Conservation (phyloP, 2,329 filamentous ascomycete genomes). For the Colletotrichum sojae region DNA sequence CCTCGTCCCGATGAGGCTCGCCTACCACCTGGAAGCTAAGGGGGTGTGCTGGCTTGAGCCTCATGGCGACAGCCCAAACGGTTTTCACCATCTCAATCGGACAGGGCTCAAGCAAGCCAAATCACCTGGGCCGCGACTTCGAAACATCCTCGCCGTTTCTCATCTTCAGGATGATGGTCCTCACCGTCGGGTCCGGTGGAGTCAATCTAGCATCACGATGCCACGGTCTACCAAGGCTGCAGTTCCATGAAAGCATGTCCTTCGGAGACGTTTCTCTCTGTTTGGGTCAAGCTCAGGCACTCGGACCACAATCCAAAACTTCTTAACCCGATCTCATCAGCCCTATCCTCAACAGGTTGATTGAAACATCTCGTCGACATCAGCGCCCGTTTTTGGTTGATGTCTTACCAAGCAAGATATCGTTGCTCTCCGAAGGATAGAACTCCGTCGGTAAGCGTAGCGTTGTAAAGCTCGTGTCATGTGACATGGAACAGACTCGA, state of each 20-base stretch:
- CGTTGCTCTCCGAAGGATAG: background rate
- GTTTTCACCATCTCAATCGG: slow-evolving; percentile 4
- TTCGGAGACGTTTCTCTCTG: background rate
- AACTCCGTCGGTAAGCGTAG: background rate
- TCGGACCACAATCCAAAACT: slow-evolving; percentile 4
- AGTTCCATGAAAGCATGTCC: background rate
- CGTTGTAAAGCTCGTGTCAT: background rate
- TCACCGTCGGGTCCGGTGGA: slow-evolving; percentile 1
- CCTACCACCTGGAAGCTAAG: slow-evolving; percentile 15
- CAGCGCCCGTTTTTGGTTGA: background rate
- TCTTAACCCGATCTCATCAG: background rate
- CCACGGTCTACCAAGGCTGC: background rate
- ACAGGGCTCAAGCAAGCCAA: slow-evolving; percentile 27
- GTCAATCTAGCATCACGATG: slow-evolving; percentile 3
- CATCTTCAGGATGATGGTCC: background rate
- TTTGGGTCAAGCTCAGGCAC: background rate
- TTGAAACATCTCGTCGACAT: slow-evolving; percentile 13
- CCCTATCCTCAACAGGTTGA: background rate
- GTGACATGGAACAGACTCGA: slow-evolving; percentile 7
- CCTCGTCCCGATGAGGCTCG: slow-evolving; percentile 1
- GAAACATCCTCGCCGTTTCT: slow-evolving; percentile 15
- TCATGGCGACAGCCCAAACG: slow-evolving; percentile 4
- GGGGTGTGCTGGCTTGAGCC: background rate
- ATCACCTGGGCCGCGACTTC: background rate
- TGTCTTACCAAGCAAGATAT: background rate